Evolutionary conservation across 2,329 filamentous ascomycete species (phyloP).

Genomic region (Spiromastix sp.): DNA sequence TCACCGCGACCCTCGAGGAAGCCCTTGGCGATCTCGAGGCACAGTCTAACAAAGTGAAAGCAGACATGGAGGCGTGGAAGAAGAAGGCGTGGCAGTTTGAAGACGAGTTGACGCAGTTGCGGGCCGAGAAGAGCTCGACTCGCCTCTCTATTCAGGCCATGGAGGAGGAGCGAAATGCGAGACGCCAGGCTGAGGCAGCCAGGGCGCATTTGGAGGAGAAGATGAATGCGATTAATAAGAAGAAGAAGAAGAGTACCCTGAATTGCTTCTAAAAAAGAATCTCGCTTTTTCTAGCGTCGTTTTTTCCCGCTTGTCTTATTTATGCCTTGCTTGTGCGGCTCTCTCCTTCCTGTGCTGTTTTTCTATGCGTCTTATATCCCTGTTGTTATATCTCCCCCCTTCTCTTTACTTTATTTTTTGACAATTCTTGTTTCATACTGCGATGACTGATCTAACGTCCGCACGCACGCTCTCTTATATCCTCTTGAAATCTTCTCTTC

Average conservation of each 20-base stretch:
- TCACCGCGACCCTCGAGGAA: conserved; percentile 90
- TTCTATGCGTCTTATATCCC: conserved; percentile 1
- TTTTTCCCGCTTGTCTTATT: conserved; percentile 7
- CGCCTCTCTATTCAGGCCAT: conserved; percentile 71
- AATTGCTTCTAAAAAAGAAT: conserved; percentile 76
- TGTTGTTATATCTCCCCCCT: conserved; percentile 8
- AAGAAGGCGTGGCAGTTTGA: conserved; percentile 73
- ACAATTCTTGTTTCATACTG: too few relatives aligned
- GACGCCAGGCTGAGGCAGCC: conserved; percentile 80
- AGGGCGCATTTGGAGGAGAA: conserved; percentile 83
- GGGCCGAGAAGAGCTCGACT: conserved; percentile 49
- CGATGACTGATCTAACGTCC: conserved; percentile 6
- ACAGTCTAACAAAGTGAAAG: conserved; percentile 83
- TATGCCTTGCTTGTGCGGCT: background rate
- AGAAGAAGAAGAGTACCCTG: conserved; percentile 88
- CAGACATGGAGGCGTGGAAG: conserved; percentile 82
- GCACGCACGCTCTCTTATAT: background rate
- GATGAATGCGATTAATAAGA: conserved; percentile 84
- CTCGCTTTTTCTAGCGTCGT: background rate
- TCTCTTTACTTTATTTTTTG: conserved; percentile 10
- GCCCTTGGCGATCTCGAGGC: conserved; percentile 87
- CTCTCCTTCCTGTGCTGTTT: conserved; percentile 1
- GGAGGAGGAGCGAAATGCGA: conserved; percentile 91
- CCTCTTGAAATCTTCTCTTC: conserved; percentile 2
- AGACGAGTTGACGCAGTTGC: conserved; percentile 44